Conservation (phyloP, 495 filamentous ascomycete species). For the Neurospora sp. region DNA sequence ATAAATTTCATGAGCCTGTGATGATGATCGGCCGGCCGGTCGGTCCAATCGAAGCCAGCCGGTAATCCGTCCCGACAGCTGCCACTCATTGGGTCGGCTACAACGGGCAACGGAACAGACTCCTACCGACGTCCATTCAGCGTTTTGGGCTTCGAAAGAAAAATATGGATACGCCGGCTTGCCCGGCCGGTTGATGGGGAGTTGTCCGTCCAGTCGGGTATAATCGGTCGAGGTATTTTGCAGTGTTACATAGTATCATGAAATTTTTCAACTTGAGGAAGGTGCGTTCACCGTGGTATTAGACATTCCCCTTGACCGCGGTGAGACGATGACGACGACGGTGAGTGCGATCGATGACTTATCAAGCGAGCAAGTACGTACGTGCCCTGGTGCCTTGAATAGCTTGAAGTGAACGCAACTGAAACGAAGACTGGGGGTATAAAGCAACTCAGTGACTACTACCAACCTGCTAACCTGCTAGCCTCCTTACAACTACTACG, state of each 20-base stretch:
- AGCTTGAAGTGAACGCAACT: not conserved
- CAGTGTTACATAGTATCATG: not conserved
- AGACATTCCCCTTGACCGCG: not conserved
- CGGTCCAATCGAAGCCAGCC: not conserved
- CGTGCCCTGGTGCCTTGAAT: too few species aligned
- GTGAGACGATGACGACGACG: not conserved
- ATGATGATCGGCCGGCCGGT: too few species aligned
- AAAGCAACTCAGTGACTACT: not conserved
- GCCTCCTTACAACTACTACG: not conserved
- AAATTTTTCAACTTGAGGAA: not conserved
- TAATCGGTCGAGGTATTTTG: not conserved
- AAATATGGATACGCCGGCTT: not conserved
- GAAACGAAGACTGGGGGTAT: not conserved
- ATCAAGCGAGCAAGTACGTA: too few species aligned
- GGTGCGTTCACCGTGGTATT: not conserved
- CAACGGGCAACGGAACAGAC: not conserved
- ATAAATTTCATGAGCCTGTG: too few species aligned
- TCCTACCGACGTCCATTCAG: not conserved
- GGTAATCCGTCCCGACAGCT: not conserved
- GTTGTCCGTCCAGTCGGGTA: not conserved
- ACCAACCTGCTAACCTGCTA: not conserved
- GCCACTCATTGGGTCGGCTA: not conserved
- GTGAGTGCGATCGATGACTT: too few species aligned
- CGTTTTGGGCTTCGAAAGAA: not conserved
- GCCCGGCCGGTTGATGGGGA: not conserved